These are phyloP conservation scores for Graphilbum fragrans DNA, from an alignment of 2,329 filamentous ascomycete species.

Conservation along the genomic window DNA sequence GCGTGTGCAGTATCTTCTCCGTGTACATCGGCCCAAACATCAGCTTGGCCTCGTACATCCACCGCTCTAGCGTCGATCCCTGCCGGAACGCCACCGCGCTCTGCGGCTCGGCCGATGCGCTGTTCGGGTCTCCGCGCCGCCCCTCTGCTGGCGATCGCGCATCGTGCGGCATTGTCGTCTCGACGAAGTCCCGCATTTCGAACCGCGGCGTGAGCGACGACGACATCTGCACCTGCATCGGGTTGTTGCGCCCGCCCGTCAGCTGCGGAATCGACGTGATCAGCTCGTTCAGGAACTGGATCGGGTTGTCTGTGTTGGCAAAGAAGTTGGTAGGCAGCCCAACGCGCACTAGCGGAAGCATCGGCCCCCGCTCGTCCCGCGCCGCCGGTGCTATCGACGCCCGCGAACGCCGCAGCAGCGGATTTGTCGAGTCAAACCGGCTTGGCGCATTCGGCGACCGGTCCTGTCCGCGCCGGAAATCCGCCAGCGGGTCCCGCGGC, in stretches of 20 bases:
- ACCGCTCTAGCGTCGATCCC: constrained; percentile 61
- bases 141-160: too few relatives aligned
- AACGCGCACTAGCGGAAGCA: constrained; percentile 37
- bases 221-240: constrained; percentile 49
- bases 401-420: constrained; percentile 62
- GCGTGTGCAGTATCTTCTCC: constrained; percentile 58
- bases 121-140: neutral
- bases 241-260: constrained; percentile 30
- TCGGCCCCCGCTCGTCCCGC: constrained; percentile 21
- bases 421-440: constrained; percentile 74
- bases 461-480: constrained; percentile 40
- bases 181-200: constrained; percentile 18
- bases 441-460: constrained; percentile 39
- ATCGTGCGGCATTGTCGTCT: constrained; percentile 28
- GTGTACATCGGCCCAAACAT: constrained; percentile 59
- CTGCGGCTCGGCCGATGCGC: constrained; percentile 41
- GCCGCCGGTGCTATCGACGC: constrained; percentile 30
- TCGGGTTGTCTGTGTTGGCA: constrained; percentile 33
- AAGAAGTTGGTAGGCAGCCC: constrained; percentile 35
- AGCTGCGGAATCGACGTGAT: constrained; percentile 32
- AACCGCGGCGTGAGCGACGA: neutral
- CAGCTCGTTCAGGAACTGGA: constrained; percentile 33
- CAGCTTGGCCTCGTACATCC: constrained; percentile 82
- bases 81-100: constrained; percentile 66
- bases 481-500: constrained; percentile 39